Base-by-base conservation (phyloP, 2,329 filamentous ascomycete genomes). In the Myriosclerotinia duriaeana region DNA sequence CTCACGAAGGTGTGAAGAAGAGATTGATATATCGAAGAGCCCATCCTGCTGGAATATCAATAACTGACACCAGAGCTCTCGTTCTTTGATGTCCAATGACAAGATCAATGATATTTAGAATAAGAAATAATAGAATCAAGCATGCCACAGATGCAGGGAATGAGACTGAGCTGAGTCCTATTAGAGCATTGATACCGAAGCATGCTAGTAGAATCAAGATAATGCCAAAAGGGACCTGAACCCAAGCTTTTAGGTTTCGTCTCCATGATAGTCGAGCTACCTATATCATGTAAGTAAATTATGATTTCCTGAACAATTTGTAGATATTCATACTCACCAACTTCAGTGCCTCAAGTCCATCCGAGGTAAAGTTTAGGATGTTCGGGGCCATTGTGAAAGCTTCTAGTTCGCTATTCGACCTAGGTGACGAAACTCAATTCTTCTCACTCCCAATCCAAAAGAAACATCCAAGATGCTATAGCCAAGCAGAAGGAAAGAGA, bases 141-240 rank as follows among this genome's bases (percentile, higher is more conserved):
- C 83, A 84, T 5, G 85, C 84, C 3, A 88, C 85, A 2, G 84
- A 87, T 2, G 85, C 82, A 0, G 85, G 85, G 68, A 88, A 88
- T 0, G 83, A 79, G 9, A 87, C 79, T 30, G 78, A 78, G 65
- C 81, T 79, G 9, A 83, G 74, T 15, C 77, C 76, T 67, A 81
- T 80, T 1, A 80, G 73, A 55, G 74, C 73, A 71, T 79, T 74
- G 44, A 81, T 71, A 8, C 79, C 79, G 71, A 78, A 80, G 69
- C 78, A 80, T 61, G 76, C 74, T 26, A 79, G 69, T 9, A 81
- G 71, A 44, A 80, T 77, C 12, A 78, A 55, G 0, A 79, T 44
- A 64, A 78, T 68, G 20, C 79, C 79, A 56, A 78, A 52, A 0
- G 85, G 85, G 0, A 86, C 80, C 68, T 80, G 80, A 36, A 87